Conservation (phyloP, 345 rosid species). For the Microthlaspi erraticum region DNA sequence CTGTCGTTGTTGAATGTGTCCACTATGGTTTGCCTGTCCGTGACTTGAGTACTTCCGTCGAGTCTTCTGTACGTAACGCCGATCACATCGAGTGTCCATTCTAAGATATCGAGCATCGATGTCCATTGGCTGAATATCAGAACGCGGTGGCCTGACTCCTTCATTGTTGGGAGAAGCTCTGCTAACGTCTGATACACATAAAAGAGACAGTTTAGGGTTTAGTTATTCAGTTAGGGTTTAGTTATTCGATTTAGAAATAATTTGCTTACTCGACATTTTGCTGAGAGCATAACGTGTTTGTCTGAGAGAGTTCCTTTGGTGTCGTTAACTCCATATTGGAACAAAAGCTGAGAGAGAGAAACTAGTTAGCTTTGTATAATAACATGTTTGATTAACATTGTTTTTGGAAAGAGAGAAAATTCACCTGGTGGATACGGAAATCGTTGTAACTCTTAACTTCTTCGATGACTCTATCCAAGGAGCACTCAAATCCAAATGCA, state of each 20-base stretch:
- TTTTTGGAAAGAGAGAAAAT: conserved; percentile 10
- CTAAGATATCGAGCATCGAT: conserved; percentile 96
- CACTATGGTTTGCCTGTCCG: conserved; percentile 86
- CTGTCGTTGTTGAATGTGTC: conserved; percentile 81
- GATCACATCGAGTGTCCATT: conserved; percentile 89
- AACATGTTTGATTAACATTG: background rate
- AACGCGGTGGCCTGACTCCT: conserved; percentile 75
- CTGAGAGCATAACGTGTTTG: conserved; percentile 86
- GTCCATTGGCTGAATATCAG: conserved; percentile 98
- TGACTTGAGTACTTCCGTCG: conserved; percentile 94
- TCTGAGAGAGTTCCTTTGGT: conserved; percentile 74
- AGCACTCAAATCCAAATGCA: conserved; percentile 88
- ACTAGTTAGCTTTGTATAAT: conserved; percentile 11
- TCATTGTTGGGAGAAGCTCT: conserved; percentile 79
- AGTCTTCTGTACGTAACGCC: conserved; percentile 90
- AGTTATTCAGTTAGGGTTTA: background rate
- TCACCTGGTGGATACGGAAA: conserved; percentile 91
- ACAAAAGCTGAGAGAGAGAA: conserved; percentile 60
- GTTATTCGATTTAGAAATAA: background rate
- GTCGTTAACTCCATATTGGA: conserved; percentile 58
- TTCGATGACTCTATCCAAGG: conserved; percentile 80
- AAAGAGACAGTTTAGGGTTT: conserved; percentile 5
- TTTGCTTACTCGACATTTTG: conserved; percentile 78
- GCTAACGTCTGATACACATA: conserved; percentile 64
- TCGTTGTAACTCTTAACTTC: conserved; percentile 86